Evolutionary conservation across 768 basidiomycete genomes (phyloP), one percentile per base, ranked within the genome.

Genomic region (Boletus pseudopeckii): DNA sequence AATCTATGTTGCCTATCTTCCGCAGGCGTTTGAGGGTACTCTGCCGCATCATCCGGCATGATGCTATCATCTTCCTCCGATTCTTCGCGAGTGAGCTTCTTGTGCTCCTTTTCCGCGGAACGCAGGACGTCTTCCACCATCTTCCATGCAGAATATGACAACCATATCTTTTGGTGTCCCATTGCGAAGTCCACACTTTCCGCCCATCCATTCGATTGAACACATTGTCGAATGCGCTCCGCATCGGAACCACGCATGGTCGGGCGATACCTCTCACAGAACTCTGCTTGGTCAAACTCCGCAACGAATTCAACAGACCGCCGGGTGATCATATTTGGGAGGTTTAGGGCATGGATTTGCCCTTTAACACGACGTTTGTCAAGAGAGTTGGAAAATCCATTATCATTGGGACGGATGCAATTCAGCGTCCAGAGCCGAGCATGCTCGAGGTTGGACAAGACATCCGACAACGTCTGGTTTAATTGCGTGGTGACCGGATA

Each of bases 371-470:
- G 72, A 8, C 81, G 79, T 66, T 81, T 83, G 67, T 85, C 84
- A 58, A 85, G 79, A 20, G 82, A 82, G 57, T 82, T 84, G 9
- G 82, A 76, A 15, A 80, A 80, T 6, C 80, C 78, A 13, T 80
- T 82, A 60, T 85, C 84, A 65, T 85, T 85, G 7, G 83, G 84
- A 38, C 82, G 80, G 50, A 85, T 79, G 60, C 84, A 85, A 7
- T 74, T 71, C 34, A 85, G 75, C 5, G 77, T 80, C 84, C 84
- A 85, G 28, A 77, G 64, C 10, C 68, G 72, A 9, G 74, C 72
- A 22, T 71, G 66, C 56, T 83, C 80, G 40, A 84, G 61, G 49
- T 69, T 72, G 28, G 64, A 66, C 33, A 83, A 60, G 30, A 84
- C 59, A 48, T 78, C 75, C 41, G 76, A 74, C n/a, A 84, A 62